Percentiles rank a stretch among this genome's conserved stretches.
Evolutionary conservation across 495 filamentous ascomycete species (phyloP).

Genomic region (Tuber microsphaerosporum): DNA sequence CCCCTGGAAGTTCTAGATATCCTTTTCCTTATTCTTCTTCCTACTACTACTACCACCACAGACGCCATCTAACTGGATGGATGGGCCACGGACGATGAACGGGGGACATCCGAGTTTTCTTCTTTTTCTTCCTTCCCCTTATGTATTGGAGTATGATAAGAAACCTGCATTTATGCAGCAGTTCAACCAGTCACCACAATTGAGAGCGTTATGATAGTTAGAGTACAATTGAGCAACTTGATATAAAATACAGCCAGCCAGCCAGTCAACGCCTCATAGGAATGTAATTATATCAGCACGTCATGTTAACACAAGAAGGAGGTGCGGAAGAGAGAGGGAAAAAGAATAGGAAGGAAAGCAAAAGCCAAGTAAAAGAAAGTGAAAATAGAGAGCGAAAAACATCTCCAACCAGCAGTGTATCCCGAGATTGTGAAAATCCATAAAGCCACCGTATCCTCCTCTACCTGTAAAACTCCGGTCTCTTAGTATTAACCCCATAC

Average conservation of each 20-base stretch:
- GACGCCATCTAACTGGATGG: not conserved
- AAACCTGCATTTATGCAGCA: not conserved
- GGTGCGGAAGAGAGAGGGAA: conserved; percentile 18
- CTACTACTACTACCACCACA: not conserved
- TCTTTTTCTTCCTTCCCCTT: conserved; percentile 14
- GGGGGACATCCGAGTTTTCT: not conserved
- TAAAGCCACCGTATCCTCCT: not conserved
- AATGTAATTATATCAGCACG: conserved; percentile 40
- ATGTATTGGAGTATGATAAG: conserved; percentile 8
- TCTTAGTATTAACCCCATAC: conserved; percentile 93
- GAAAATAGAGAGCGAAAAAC: not conserved
- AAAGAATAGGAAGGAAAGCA: conserved; percentile 8
- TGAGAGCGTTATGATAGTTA: conserved; percentile 4
- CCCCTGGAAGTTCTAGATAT: not conserved
- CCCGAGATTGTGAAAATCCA: not conserved
- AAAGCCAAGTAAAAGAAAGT: conserved; percentile 3
- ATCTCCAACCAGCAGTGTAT: not conserved
- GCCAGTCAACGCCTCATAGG: conserved; percentile 32
- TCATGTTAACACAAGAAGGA: conserved; percentile 18
- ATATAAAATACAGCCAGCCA: conserved; percentile 32
- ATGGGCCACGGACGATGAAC: not conserved
- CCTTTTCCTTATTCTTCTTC: not conserved
- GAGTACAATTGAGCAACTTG: conserved; percentile 41
- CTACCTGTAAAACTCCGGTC: conserved; percentile 94
- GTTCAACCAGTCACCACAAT: not conserved